These are phyloP conservation scores for Cicer judaicum DNA, from an alignment of 306 rosid species.

Conservation along the genomic window DNA sequence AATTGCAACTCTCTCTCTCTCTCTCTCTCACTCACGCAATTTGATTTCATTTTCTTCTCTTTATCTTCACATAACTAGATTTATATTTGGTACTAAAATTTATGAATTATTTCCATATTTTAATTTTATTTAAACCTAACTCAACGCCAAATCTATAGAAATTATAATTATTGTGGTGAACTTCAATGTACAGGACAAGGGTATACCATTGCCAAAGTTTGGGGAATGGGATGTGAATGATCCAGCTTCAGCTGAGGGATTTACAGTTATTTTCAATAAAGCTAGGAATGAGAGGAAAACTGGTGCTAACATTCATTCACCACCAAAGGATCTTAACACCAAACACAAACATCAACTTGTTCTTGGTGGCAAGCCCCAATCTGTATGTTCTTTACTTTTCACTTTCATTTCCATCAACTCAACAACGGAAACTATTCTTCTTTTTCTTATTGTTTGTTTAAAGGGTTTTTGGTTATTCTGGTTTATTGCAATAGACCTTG, in stretches of 20 bases:
- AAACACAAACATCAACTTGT: conserved; percentile 55
- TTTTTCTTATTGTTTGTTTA: neutral
- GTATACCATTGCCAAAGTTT: conserved; percentile 38
- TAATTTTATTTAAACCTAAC: too few relatives aligned
- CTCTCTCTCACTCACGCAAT: neutral
- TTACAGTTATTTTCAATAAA: conserved; percentile 79
- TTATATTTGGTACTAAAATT: too few relatives aligned
- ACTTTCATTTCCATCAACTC: too few relatives aligned
- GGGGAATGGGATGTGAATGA: conserved; percentile 92
- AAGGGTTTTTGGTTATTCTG: too few relatives aligned
- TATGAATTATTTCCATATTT: too few relatives aligned
- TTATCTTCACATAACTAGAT: neutral
- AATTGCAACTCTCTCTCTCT: neutral
- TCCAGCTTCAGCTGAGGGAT: conserved; percentile 81
- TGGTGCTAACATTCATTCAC: conserved; percentile 58
- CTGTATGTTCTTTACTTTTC: conserved; percentile 48
- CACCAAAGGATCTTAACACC: conserved; percentile 52
- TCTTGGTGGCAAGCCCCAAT: conserved; percentile 69
- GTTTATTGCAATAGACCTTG: too few relatives aligned
- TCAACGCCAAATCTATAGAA: too few relatives aligned
- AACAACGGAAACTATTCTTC: neutral
- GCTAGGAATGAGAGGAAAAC: conserved; percentile 74
- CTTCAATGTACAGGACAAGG: too few relatives aligned
- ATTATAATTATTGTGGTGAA: too few relatives aligned
- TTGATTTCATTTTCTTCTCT: neutral